phyloP scores from a whole-genome alignment of 2,329 filamentous ascomycete species.

The Herpomyces periplanetae region DNA sequence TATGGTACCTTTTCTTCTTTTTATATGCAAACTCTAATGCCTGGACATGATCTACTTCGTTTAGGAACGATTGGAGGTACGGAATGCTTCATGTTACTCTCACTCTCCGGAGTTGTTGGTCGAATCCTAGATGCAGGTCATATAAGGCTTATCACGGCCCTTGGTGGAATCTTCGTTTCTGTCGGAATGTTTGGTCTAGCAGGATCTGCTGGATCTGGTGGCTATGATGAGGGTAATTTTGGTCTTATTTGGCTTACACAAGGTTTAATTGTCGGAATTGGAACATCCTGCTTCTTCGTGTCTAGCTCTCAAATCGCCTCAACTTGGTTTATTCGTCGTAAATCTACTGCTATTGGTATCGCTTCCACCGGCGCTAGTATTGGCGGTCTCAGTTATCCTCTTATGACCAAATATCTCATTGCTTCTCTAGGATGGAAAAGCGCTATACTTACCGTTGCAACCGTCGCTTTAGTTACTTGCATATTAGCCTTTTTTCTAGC shows the following conservation, averaged over 20 bases:
- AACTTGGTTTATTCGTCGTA: slow-evolving; percentile 12
- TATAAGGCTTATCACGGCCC: slow-evolving; percentile 8
- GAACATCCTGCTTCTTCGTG: slow-evolving; percentile 15
- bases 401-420: slow-evolving; percentile 11
- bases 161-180: slow-evolving; percentile 9
- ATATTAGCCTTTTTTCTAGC: slow-evolving; percentile 9
- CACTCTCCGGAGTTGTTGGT: slow-evolving; percentile 11
- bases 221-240: slow-evolving; percentile 8
- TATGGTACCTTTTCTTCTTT: slow-evolving; percentile 13
- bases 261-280: slow-evolving; percentile 11
- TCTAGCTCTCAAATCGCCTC: slow-evolving; percentile 12
- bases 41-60: slow-evolving; percentile 8
- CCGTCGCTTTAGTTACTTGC: slow-evolving; percentile 8
- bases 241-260: slow-evolving; percentile 11
- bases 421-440: slow-evolving; percentile 10
- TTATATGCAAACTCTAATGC: slow-evolving; percentile 11
- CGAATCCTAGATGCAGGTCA: slow-evolving; percentile 12
- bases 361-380: slow-evolving; percentile 13
- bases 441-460: slow-evolving; percentile 9
- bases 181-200: slow-evolving; percentile 11
- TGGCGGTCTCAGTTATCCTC: slow-evolving; percentile 10
- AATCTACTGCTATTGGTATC: slow-evolving; percentile 12
- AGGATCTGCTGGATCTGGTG: slow-evolving; percentile 8
- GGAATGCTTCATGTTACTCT: slow-evolving; percentile 11
- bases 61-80: slow-evolving; percentile 12